Percentiles rank a stretch among this genome's conserved stretches.
phyloP scores from a whole-genome alignment of 345 rosid species.

The Pistacia vera region DNA sequence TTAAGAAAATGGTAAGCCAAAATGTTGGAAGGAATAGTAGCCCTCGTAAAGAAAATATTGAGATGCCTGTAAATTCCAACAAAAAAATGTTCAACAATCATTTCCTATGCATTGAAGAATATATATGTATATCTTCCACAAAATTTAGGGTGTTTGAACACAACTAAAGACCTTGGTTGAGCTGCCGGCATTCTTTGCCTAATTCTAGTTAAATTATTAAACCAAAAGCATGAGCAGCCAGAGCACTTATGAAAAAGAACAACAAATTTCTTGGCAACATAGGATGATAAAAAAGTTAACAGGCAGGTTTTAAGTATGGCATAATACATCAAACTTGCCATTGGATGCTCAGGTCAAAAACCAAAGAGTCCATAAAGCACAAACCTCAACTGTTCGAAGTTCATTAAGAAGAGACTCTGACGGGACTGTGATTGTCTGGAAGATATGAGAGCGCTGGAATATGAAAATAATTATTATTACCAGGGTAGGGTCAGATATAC shows the following conservation, averaged over 20 bases:
- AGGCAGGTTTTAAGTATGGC: neutral
- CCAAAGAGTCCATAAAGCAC: conserved; percentile 31
- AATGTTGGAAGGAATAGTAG: neutral
- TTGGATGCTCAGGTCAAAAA: neutral
- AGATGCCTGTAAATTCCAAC: neutral
- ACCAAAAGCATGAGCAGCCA: neutral
- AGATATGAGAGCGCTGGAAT: conserved; percentile 85
- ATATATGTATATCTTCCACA: too few species aligned
- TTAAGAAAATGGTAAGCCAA: conserved; percentile 3
- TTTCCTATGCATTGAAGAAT: too few species aligned
- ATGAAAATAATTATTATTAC: conserved; percentile 14
- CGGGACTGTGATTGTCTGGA: conserved; percentile 81
- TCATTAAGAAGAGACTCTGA: conserved; percentile 97
- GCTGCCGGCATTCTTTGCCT: too few species aligned
- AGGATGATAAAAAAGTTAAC: neutral
- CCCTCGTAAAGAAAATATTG: neutral
- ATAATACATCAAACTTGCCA: conserved; percentile 5
- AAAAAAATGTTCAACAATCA: neutral
- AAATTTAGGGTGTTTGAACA: too few species aligned
- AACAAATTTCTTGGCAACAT: neutral
- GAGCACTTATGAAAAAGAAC: neutral
- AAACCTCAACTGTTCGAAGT: conserved; percentile 95
- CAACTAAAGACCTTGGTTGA: too few species aligned
- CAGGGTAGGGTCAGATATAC: conserved; percentile 16
- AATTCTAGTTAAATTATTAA: neutral